Conservation (phyloP, 2,329 filamentous ascomycete genomes). For the Rachicladosporium sp. region DNA sequence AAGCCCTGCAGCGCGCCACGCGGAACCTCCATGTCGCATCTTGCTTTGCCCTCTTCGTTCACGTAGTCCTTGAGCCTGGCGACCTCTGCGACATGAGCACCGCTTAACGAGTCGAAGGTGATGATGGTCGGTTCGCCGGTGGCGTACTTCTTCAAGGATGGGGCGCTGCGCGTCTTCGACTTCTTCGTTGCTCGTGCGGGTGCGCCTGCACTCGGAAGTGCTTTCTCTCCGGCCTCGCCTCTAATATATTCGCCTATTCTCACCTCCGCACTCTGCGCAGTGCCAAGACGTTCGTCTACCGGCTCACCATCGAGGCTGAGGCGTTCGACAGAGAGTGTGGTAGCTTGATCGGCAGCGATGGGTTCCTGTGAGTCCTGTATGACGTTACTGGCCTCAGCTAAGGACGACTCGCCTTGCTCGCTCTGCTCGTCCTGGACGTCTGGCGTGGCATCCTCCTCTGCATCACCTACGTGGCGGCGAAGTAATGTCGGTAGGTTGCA, state of each 20-base stretch:
- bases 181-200: slow-evolving; percentile 8
- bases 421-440: slow-evolving; percentile 1
- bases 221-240: slow-evolving; percentile 9
- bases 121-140: slow-evolving; percentile 53
- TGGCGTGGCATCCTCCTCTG: slow-evolving; percentile 6
- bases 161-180: slow-evolving; percentile 10
- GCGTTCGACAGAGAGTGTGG: background rate
- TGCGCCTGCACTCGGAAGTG: slow-evolving; percentile 3
- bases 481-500: slow-evolving; percentile 67
- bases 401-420: slow-evolving; percentile 1
- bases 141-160: slow-evolving; percentile 19
- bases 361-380: slow-evolving; percentile 6
- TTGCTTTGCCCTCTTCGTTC: slow-evolving; percentile 56
- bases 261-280: background rate
- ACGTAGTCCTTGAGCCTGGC: slow-evolving; percentile 65
- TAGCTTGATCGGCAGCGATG: background rate
- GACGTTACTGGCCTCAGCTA: background rate
- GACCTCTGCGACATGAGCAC: slow-evolving; percentile 50
- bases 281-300: background rate
- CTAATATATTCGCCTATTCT: background rate
- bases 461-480: slow-evolving; percentile 13
- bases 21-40: slow-evolving; percentile 37
- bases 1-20: slow-evolving; percentile 43
- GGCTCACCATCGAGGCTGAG: slow-evolving; percentile 1
- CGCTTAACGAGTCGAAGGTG: slow-evolving; percentile 75